Base-by-base conservation (phyloP, 345 rosid genomes). In the Streptanthus diversifolius region DNA sequence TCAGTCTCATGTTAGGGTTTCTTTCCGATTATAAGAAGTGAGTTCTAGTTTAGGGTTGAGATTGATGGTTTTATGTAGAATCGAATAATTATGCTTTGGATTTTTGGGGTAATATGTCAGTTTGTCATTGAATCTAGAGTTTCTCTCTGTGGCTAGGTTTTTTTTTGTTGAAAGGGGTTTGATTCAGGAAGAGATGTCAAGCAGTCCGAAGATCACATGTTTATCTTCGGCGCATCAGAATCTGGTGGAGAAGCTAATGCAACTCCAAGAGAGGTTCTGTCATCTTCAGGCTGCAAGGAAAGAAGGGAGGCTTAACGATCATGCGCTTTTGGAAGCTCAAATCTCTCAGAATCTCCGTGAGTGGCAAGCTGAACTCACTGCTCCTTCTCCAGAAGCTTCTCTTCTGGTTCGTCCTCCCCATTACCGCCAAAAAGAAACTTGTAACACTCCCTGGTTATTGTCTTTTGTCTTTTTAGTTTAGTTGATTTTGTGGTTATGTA, bases 301-400 rank as follows among this genome's bases (percentile, higher is more conserved):
- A 61, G 92, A 87, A 71, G 86, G 87, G 33, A 79, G 85, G 25
- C 55, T 70, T 8, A 56, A 61, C 55, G 90, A 92, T 65, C 82
- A 82, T 63, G 80, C 78, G 2, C 61, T 85, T 39, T 62, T 92
- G 59, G 92, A 83, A 77, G 95, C 88, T 44, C 92, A 92, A 63
- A 86, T 90, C 68, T 76, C 79, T 72, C 87, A 81, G 77, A 79
- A 80, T 47, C 85, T 90, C 6, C 82, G 80, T 7, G 96, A 90
- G 56, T 90, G 90, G 91, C 84, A 83, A 77, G 82, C 86, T 40
- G 96, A 92, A 77, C 88, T 92, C 45, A 72, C 56, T 66, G 78
- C 83, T 49, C 82, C 91, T 36, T 80, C 91, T 63, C 91, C 92
- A 1, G 87, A 89, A 43, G 80, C 85, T 30, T 87, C 89, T 78